These are phyloP conservation scores for Verbascum thapsus DNA, from an alignment of 257 asterid genomes.

Conservation along the genomic window DNA sequence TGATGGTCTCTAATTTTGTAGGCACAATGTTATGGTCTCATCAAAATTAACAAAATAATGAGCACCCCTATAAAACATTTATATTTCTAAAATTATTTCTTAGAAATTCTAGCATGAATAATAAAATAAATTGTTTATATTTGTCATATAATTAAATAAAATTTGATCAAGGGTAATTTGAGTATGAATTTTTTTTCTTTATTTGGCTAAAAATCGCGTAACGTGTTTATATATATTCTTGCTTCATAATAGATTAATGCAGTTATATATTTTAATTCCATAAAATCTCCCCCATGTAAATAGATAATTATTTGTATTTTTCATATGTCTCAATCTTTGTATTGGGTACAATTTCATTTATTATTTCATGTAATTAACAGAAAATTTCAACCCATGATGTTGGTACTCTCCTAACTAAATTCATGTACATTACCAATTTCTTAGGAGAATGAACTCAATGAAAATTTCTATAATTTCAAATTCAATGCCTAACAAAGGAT, in stretches of 20 bases:
- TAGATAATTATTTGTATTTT: constrained; percentile 2
- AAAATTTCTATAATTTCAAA: constrained; percentile 12
- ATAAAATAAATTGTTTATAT: too few species aligned
- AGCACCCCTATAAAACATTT: neutral
- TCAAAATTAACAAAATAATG: neutral
- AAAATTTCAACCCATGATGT: constrained; percentile 3
- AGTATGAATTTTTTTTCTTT: too few species aligned
- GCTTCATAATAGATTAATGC: too few species aligned
- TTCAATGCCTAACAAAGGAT: constrained; percentile 34
- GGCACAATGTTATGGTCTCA: constrained; percentile 4
- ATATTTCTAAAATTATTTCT: neutral
- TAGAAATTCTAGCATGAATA: too few species aligned
- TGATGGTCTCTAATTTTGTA: neutral
- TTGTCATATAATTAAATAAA: too few species aligned
- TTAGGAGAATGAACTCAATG: constrained; percentile 9
- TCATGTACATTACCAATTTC: constrained; percentile 12
- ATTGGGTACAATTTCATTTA: neutral
- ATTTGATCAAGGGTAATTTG: too few species aligned
- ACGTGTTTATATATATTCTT: too few species aligned
- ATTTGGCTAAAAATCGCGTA: too few species aligned
- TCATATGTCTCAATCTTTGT: constrained; percentile 10
- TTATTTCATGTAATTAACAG: neutral
- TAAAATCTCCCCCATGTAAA: too few species aligned
- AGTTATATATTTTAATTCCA: too few species aligned
- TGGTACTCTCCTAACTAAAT: constrained; percentile 3